Base-by-base conservation (phyloP, 2,329 filamentous ascomycete species). In the Fusarium fujikuroi region DNA sequence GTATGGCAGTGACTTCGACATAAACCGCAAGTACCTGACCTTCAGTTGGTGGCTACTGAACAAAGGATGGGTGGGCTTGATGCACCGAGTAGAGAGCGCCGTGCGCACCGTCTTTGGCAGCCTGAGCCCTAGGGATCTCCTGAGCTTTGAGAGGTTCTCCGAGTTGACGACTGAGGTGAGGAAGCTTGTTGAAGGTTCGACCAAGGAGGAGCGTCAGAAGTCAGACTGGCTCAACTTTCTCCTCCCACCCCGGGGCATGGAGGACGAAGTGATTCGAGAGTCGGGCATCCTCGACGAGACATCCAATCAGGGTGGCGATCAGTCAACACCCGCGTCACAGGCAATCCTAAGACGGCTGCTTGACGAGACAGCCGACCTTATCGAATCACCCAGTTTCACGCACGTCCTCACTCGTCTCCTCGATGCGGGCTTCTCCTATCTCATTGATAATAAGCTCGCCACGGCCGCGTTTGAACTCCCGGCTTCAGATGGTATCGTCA, bases 11-110 rank as follows among this genome's bases (percentile, higher is more conserved):
- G 96, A 99, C 82, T 98, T 97, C 76, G 95, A 98, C 81, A 97
- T 95, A 39, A 99, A 99, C 83, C 89, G 95, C 76, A 93, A 93
- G 79, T 99, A 98, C 80, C 87, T 99, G 54, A 97, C 95, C 44
- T 97, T 98, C 81, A 97, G 94, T 83, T 99, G 96, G 96, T 99
- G 95, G 95, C 85, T 99, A 52, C 87, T 99, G 53, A 95, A 99
- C 83, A 90, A 91, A 74, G 96, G 96, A 47, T 98, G 95, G 91
- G 90, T 91, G 74, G 90, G 95, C 65, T 85, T 98, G 63, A 92
- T 95, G 88, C 87, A 90, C 63, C 92, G 92, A 72, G 95, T 99
- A 53, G 91, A 95, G 79, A 85, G 86, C n/a, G 95, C 95, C 8
- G 96, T 99, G 30, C 92, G 92, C 76, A 92, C 97, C 60, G 93